Evolutionary conservation across 148 eudicot species (phyloP), one percentile per base, ranked within the genome.

Genomic region (Silene uniflora): DNA sequence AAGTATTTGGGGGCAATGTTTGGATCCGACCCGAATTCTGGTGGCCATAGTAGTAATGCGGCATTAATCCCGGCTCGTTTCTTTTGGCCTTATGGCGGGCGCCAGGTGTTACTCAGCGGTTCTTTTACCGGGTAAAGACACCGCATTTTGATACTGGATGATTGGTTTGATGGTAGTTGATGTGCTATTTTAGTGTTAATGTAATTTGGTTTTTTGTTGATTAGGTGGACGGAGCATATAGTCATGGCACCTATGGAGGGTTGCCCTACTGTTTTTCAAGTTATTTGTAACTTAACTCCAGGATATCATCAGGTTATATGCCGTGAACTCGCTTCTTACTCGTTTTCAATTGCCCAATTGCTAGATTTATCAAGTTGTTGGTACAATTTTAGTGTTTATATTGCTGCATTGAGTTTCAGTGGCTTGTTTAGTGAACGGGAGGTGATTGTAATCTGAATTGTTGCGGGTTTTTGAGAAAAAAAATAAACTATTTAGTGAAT

Each of bases 191-290:
- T 42, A 22, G 2, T 42, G 42, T 35, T 35, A 35, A 35, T 35
- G 44, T 39, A 39, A 39, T 39, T 39, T 42, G 47, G 16, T 32
- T 81, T 6, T 39, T n/a, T n/a, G n/a, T n/a, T n/a, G 69, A 0
- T 63, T 58, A 85, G 93, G 82, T 88, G 93, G 93, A 76, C 83
- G 13, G 88, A 90, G 71, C 84, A 75, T 77, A 77, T 88, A 71
- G 78, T 73, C n/a, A 88, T 90, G 93, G 83, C 89, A 10, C 91
- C 93, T 3, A 78, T 88, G 82, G 93, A 90, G 83, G 93, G 93
- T 25, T 82, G 86, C 77, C 91, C 93, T 16, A 83, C 86, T 9
- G 84, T 77, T 12, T 90, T 90, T 82, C 89, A 90, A 81, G 88
- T 80, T 82, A 77, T 86, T 47, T 86, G 84, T 81, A 85, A 80